Evolutionary conservation across 2,329 filamentous ascomycete genomes (phyloP), one percentile per base, ranked within the genome.

Genomic region (Scedosporium boydii): DNA sequence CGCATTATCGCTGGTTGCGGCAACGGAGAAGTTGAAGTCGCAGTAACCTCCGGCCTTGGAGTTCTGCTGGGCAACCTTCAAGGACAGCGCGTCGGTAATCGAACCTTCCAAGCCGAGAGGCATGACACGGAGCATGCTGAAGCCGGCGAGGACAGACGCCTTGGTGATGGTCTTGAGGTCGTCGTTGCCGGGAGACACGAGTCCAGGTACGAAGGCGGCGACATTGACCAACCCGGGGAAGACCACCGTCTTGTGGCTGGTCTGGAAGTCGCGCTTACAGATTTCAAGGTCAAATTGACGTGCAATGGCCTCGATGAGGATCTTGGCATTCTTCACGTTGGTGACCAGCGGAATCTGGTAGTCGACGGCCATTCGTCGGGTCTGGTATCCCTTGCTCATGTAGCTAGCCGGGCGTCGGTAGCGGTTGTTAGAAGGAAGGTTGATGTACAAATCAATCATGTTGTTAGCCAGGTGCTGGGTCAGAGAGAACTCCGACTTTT

Each of bases 301-400:
- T 63, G 92, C 87, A 67, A 99, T 90, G 23, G 93, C 95, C 78
- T 99, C 95, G 61, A 99, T 88, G 60, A 99, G 78, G 64, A 99
- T 91, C 82, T 98, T 99, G 64, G 95, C 95, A 72, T 97, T 98
- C 84, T 99, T 99, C 75, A 99, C 95, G 70, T 99, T 99, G 62
- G 95, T 99, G 18, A 99, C 93, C 64, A 99, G 80, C 63, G 95
- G 95, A 62, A 95, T 96, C 78, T 98, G 93, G 78, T 97, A 86
- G 76, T 97, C 95, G 51, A 99, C 95, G 42, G 95, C 95, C 93
- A 99, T 97, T 75, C 95, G 88, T 74, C 95, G 87, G 62, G 95
- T 98, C 71, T 90, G 89, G 78, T 99, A 99, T 64, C 95, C 95
- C 79, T 95, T 95, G 76, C 90, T 96, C 88, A 99, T 96, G 78